phyloP scores from a whole-genome alignment of 495 filamentous ascomycete genomes.

The Hypoxylon trugodes region DNA sequence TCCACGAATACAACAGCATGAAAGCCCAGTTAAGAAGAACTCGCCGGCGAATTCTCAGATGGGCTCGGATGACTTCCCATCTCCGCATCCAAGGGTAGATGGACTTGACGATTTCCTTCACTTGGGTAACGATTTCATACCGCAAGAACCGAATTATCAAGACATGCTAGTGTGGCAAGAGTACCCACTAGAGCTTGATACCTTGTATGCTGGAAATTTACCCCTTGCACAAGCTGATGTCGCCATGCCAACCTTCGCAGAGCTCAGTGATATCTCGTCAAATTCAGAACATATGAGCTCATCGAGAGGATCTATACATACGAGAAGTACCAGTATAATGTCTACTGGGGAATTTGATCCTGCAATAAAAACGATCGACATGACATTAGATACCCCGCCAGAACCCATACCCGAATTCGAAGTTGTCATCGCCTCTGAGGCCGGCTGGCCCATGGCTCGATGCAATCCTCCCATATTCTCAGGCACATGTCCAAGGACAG shows the following conservation, averaged over 20 bases:
- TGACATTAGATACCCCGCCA: slow-evolving; percentile 30
- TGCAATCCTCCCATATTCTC: slow-evolving; percentile 63
- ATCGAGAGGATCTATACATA: slow-evolving; percentile 54
- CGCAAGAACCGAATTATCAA: slow-evolving; percentile 44
- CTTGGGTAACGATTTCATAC: slow-evolving; percentile 41
- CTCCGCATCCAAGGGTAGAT: slow-evolving; percentile 46
- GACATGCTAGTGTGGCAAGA: slow-evolving; percentile 49
- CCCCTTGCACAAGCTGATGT: slow-evolving; percentile 42
- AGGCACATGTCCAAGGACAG: slow-evolving; percentile 62
- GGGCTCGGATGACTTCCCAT: slow-evolving; percentile 45
- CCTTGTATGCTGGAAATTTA: slow-evolving; percentile 42
- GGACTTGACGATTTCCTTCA: slow-evolving; percentile 49
- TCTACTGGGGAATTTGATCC: slow-evolving; percentile 50
- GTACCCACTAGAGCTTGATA: slow-evolving; percentile 47
- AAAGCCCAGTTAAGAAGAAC: slow-evolving; percentile 40
- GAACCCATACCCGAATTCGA: slow-evolving; percentile 57
- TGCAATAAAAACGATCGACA: slow-evolving; percentile 43
- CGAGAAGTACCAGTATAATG: slow-evolving; percentile 55
- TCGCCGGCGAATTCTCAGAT: slow-evolving; percentile 46
- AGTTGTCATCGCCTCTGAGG: slow-evolving; percentile 61
- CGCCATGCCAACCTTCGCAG: slow-evolving; percentile 41
- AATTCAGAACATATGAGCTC: slow-evolving; percentile 51
- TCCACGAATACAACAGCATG: slow-evolving; percentile 37
- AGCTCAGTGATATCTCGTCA: slow-evolving; percentile 47
- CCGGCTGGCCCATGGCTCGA: slow-evolving; percentile 64